phyloP scores from a whole-genome alignment of 202 grass and related monocot genomes.

The Musa balbisiana region DNA sequence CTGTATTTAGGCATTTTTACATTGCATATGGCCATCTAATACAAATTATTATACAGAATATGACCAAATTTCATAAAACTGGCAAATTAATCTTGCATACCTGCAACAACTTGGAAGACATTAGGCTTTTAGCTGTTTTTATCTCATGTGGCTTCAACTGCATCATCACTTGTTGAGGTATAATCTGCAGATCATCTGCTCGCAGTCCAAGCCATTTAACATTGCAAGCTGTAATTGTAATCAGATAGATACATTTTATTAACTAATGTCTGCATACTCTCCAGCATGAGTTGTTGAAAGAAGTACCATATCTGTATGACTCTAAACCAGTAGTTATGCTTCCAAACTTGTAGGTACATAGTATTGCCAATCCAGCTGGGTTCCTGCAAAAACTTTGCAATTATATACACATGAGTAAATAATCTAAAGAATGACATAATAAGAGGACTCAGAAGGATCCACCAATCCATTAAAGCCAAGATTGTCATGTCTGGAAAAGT shows the following conservation, averaged over 20 bases:
- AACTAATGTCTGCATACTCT: neutral
- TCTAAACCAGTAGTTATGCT: slow-evolving; percentile 88
- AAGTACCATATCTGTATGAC: slow-evolving; percentile 86
- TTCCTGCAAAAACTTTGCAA: slow-evolving; percentile 54
- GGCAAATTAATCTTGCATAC: slow-evolving; percentile 27
- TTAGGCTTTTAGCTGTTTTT: slow-evolving; percentile 69
- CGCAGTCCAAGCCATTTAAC: slow-evolving; percentile 93
- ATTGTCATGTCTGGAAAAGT: slow-evolving; percentile 69
- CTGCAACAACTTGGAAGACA: slow-evolving; percentile 70
- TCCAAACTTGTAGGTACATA: slow-evolving; percentile 94
- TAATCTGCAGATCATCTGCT: slow-evolving; percentile 68
- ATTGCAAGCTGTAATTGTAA: slow-evolving; percentile 69
- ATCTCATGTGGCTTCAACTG: slow-evolving; percentile 62
- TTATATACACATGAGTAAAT: slow-evolving; percentile 2
- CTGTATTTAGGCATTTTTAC: too few species aligned
- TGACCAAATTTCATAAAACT: neutral
- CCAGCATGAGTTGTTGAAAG: neutral
- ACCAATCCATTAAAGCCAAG: slow-evolving; percentile 84
- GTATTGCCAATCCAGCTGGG: slow-evolving; percentile 86
- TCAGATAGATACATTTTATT: slow-evolving; percentile 10
- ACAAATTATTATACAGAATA: neutral
- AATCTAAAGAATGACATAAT: neutral
- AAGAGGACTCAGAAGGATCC: slow-evolving; percentile 28
- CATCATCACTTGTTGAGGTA: slow-evolving; percentile 50
- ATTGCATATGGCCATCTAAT: neutral